Percentiles rank a stretch among this genome's conserved stretches.
Evolutionary conservation across 2,329 filamentous ascomycete genomes (phyloP).

Genomic region (Colletotrichum gigasporum): DNA sequence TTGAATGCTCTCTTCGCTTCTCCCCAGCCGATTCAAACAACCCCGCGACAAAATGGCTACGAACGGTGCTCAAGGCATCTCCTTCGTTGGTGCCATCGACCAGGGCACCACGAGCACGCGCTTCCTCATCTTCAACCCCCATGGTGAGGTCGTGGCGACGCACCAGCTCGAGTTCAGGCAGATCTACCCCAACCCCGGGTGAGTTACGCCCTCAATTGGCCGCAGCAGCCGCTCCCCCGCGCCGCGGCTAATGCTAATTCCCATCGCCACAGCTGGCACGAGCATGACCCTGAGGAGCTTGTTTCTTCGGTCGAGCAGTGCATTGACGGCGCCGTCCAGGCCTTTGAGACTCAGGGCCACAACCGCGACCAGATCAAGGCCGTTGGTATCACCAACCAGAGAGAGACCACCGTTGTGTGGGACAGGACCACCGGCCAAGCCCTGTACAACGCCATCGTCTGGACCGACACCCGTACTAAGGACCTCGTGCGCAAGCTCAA

Average conservation of each 20-base stretch:
- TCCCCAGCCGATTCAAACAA: constrained; percentile 33
- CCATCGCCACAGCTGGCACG: constrained; percentile 74
- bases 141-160: constrained; percentile 74
- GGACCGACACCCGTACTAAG: constrained; percentile 83
- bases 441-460: constrained; percentile 83
- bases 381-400: constrained; percentile 84
- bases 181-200: constrained; percentile 80
- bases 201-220: constrained; percentile 40
- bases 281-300: constrained; percentile 82
- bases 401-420: constrained; percentile 85
- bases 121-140: constrained; percentile 80
- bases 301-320: constrained; percentile 77
- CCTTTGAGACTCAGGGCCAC: constrained; percentile 75
- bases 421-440: constrained; percentile 80
- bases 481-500: constrained; percentile 79
- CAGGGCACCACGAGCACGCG: constrained; percentile 82
- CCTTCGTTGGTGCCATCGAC: constrained; percentile 80
- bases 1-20: constrained; percentile 38
- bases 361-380: constrained; percentile 74
- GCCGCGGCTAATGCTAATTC: not conserved
- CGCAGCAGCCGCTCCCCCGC: not conserved
- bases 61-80: constrained; percentile 43
- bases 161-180: constrained; percentile 83
- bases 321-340: constrained; percentile 76
- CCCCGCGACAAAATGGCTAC: constrained; percentile 39